phyloP scores from a whole-genome alignment of 257 asterid species.

The Capsicum baccatum region DNA sequence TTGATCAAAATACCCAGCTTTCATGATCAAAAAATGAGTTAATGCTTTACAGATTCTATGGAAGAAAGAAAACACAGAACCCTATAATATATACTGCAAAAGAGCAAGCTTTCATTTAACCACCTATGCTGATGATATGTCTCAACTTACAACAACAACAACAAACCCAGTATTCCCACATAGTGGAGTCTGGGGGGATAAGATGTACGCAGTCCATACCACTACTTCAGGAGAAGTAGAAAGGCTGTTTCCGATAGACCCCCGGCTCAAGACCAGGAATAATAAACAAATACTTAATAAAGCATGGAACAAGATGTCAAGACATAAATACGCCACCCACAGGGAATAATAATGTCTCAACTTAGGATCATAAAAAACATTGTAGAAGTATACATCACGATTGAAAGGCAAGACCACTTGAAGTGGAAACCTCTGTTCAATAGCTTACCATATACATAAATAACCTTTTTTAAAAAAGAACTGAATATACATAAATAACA shows the following conservation, averaged over 20 bases:
- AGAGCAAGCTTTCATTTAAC: slow-evolving; percentile 10
- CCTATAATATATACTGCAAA: not conserved
- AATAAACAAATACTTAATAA: no score
- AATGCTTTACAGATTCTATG: not conserved
- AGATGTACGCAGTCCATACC: no score
- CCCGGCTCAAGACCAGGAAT: no score
- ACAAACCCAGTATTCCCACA: no score
- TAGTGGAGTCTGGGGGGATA: no score
- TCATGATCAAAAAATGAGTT: slow-evolving; percentile 19
- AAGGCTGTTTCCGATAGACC: no score
- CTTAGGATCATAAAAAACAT: not conserved
- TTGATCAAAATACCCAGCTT: slow-evolving; percentile 30
- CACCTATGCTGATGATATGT: not conserved
- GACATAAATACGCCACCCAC: no score
- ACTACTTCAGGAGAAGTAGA: no score
- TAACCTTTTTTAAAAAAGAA: no score
- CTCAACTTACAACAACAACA: not conserved
- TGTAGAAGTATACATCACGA: not conserved
- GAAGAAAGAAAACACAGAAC: slow-evolving; percentile 10
- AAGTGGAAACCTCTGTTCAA: slow-evolving; percentile 8
- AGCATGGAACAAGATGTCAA: no score
- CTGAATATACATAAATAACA: not conserved
- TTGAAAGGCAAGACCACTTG: not conserved
- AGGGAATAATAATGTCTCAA: not conserved
- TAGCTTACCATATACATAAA: not conserved